Base-by-base conservation (phyloP, 371 early-diverging fungal species). In the Haplosporangium sp. region DNA sequence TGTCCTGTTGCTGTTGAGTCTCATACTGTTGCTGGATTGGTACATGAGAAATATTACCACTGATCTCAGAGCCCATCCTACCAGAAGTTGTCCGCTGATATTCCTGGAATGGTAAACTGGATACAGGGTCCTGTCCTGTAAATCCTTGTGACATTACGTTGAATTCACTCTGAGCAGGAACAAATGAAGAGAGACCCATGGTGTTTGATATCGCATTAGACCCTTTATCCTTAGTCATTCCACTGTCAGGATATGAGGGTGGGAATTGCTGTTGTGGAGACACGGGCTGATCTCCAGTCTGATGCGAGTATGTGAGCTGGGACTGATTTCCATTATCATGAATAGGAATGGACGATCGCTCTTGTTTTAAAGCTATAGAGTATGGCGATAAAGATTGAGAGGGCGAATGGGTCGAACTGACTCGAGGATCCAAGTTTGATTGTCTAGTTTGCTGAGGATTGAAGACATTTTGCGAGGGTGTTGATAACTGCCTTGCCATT, bases 1-100 rank as follows among this genome's bases (percentile, higher is more conserved):
- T 66, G 68, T 19, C 53, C 63, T 10, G 60, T n/a, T 58, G 53
- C 42, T 61, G 55, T 34, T 48, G 67, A 17, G 17, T 2, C 37
- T 40, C 48, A 39, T 35, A 35, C 5, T 17, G 19, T 2, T n/a
- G 48, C 1, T 48, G 48, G 4, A 17, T 20, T 55, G 52, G 65
- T 45, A 10, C 37, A 34, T 20, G 45, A 39, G 48, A 35, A 9
- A 45, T 40, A 34, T 7, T 47, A 35, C 55, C 34, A 27, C 8
- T 10, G 9, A 7, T 8, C 27, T 55, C 55, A 55, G 19, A 27
- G 55, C 27, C 55, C 9, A 34, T 34, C 19, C 55, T 34, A 34
- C 34, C 27, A 13, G 55, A 13, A 27, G 5, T 17, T n/a, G 17
- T 27, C 27, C 55, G 6, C 55, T 55, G 55, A 61, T 61, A 61